These are phyloP conservation scores for Ulmus americana DNA, from an alignment of 331 rosid genomes.

Conservation along the genomic window DNA sequence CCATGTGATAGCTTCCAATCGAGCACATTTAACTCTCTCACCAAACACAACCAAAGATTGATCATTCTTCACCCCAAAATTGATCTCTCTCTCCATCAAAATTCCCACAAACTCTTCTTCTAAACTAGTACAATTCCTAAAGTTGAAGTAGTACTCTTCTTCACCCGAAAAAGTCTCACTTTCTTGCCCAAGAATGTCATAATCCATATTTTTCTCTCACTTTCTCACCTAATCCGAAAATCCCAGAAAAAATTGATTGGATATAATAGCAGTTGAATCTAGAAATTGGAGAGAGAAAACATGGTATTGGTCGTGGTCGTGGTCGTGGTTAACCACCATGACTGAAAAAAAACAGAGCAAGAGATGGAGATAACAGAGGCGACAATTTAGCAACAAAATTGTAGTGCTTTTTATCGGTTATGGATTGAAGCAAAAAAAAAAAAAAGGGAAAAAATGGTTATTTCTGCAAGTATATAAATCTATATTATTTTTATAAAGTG, in stretches of 20 bases:
- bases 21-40: slow-evolving; percentile 40
- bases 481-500: too few relatives aligned
- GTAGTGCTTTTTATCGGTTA: slow-evolving; percentile 31
- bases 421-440: slow-evolving; percentile 20
- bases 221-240: slow-evolving; percentile 6
- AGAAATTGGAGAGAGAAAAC: slow-evolving; percentile 14
- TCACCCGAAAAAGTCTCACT: slow-evolving; percentile 28
- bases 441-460: too few relatives aligned
- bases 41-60: slow-evolving; percentile 27
- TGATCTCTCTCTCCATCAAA: slow-evolving; percentile 47
- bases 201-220: slow-evolving; percentile 21
- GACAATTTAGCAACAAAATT: slow-evolving; percentile 26
- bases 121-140: slow-evolving; percentile 18
- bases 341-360: slow-evolving; percentile 8
- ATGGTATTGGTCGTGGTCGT: neutral
- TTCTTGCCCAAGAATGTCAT: slow-evolving; percentile 45
- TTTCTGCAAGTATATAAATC: too few relatives aligned
- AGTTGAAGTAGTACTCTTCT: slow-evolving; percentile 17
- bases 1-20: slow-evolving; percentile 68
- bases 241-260: slow-evolving; percentile 6
- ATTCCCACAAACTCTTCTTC: slow-evolving; percentile 42
- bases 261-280: slow-evolving; percentile 15
- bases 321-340: slow-evolving; percentile 24
- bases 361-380: slow-evolving; percentile 21
- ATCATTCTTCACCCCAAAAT: slow-evolving; percentile 35